Evolutionary conservation across 106 monocot genomes (phyloP).

Genomic region (Acorus calamus): DNA sequence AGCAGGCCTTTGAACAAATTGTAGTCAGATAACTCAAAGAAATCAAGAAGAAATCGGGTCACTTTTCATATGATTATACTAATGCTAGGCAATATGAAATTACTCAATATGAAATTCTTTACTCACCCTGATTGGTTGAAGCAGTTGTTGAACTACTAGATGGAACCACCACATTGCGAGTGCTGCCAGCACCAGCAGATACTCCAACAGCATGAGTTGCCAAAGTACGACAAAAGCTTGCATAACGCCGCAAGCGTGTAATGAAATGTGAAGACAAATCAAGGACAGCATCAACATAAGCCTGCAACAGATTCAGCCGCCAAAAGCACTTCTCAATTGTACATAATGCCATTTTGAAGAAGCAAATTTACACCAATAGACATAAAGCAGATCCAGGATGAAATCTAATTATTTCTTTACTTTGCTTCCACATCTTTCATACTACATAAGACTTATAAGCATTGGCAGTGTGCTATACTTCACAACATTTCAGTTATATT

Average conservation of each 20-base stretch:
- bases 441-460: no score
- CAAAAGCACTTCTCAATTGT: not conserved
- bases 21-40: no score
- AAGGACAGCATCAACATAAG: conserved; percentile 96
- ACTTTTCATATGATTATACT: no score
- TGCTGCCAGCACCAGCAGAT: conserved; percentile 56
- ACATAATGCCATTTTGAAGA: not conserved
- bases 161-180: conserved; percentile 71
- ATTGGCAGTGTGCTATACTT: no score
- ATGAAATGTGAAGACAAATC: conserved; percentile 98
- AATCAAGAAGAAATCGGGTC: no score
- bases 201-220: conserved; percentile 97
- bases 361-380: not conserved
- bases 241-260: conserved; percentile 91
- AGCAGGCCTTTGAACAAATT: no score
- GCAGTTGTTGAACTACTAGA: conserved; percentile 64
- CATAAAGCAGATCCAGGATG: not conserved
- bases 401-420: not conserved
- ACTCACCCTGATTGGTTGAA: conserved; percentile 65
- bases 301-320: conserved; percentile 30
- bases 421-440: no score
- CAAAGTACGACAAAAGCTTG: conserved; percentile 97
- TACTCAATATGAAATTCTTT: not conserved
- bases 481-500: no score
- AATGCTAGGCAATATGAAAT: not conserved